These are phyloP conservation scores for Termitomyces sp. DNA, from an alignment of 768 basidiomycete species.

Conservation along the genomic window DNA sequence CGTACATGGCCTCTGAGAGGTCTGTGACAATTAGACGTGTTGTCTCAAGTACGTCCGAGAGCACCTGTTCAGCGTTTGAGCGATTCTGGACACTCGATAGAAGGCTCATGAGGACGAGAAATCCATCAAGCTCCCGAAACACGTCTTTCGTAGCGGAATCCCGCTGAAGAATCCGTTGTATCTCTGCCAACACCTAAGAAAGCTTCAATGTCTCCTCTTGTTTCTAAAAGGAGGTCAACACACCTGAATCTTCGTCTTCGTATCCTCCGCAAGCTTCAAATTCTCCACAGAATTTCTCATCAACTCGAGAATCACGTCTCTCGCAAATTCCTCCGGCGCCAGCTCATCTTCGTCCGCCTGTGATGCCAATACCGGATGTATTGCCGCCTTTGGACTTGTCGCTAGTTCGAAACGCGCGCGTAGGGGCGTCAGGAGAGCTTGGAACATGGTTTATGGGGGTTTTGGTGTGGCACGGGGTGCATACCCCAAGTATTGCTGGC, in stretches of 20 bases:
- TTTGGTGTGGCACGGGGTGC: not conserved
- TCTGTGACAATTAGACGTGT: slow-evolving; percentile 62
- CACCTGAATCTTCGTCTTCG: slow-evolving; percentile 51
- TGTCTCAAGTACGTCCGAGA: slow-evolving; percentile 44
- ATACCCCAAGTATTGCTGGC: slow-evolving; percentile 7
- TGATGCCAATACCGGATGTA: slow-evolving; percentile 12
- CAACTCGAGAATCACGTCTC: slow-evolving; percentile 67
- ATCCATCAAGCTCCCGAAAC: slow-evolving; percentile 81
- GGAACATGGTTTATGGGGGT: slow-evolving; percentile 40
- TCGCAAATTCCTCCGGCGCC: slow-evolving; percentile 66
- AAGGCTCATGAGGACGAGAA: slow-evolving; percentile 69
- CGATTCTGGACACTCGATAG: slow-evolving; percentile 54
- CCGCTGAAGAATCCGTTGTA: slow-evolving; percentile 65
- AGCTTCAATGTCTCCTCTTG: not conserved
- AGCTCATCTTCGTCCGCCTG: slow-evolving; percentile 37
- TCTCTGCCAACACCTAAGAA: slow-evolving; percentile 57
- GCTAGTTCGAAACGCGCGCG: slow-evolving; percentile 52
- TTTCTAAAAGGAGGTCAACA: slow-evolving; percentile 9
- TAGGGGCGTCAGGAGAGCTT: slow-evolving; percentile 56
- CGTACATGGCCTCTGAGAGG: slow-evolving; percentile 59
- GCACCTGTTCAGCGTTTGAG: slow-evolving; percentile 30
- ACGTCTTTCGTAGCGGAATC: slow-evolving; percentile 65
- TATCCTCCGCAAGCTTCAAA: slow-evolving; percentile 55
- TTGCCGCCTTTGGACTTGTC: slow-evolving; percentile 22
- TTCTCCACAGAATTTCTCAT: slow-evolving; percentile 70